Percentiles rank a stretch among this genome's conserved stretches.
Evolutionary conservation across 306 rosid genomes (phyloP).

Genomic region (Oxytropis ochrocephala): DNA sequence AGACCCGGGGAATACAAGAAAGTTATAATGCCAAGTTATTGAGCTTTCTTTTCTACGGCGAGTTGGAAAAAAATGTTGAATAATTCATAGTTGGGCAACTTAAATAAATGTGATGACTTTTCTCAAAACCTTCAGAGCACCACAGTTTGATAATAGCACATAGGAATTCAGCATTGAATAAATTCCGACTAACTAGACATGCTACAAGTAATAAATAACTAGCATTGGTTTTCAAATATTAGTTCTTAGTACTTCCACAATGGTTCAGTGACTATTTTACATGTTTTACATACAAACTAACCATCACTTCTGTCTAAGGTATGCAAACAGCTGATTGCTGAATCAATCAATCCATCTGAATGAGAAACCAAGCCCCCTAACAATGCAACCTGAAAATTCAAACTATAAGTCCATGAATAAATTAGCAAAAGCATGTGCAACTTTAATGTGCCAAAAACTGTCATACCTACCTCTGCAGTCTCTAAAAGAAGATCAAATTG

Average conservation of each 20-base stretch:
- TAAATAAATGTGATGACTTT: not conserved
- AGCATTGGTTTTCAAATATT: not conserved
- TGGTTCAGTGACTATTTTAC: not conserved
- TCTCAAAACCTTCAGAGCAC: not conserved
- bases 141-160: not conserved
- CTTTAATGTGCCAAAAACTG: constrained; percentile 1
- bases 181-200: constrained; percentile 4
- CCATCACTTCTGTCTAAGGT: constrained; percentile 49
- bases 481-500: constrained; percentile 82
- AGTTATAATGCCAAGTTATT: not conserved
- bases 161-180: not conserved
- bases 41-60: not conserved
- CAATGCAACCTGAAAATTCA: constrained; percentile 63
- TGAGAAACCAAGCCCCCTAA: constrained; percentile 73
- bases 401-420: constrained; percentile 16
- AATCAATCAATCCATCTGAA: constrained; percentile 68
- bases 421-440: not conserved
- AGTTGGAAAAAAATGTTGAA: not conserved
- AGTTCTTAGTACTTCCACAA: constrained; percentile 9
- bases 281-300: constrained; percentile 36
- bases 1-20: not conserved
- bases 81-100: not conserved
- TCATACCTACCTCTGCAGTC: constrained; percentile 86
- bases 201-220: constrained; percentile 1
- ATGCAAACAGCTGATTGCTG: constrained; percentile 60